Conservation (phyloP, 257 asterid species). For the Buddleja alternifolia region DNA sequence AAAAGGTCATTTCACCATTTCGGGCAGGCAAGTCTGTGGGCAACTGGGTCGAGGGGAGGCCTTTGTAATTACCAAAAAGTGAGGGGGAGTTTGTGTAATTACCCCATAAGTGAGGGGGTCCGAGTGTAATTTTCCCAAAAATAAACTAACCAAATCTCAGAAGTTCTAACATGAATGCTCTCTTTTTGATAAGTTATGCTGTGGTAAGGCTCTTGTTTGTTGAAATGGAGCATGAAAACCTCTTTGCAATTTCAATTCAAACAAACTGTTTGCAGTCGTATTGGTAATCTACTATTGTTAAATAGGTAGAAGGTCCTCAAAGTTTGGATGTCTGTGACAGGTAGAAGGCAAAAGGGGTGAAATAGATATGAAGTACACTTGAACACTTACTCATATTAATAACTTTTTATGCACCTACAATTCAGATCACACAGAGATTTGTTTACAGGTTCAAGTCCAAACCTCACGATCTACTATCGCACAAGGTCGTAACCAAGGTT, state of each 20-base stretch:
- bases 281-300: not conserved
- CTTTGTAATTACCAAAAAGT: no score
- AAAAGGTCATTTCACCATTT: no score
- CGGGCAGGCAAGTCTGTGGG: no score
- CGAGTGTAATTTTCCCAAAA: no score
- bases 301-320: not conserved
- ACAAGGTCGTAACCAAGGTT: not conserved
- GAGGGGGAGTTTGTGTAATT: no score
- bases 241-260: conserved; percentile 5
- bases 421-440: not conserved
- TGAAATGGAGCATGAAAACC: conserved; percentile 15
- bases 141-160: no score
- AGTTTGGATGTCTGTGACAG: not conserved
- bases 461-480: not conserved
- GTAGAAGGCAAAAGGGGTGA: conserved; percentile 3
- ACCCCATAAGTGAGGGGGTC: no score
- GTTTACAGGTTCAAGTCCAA: not conserved
- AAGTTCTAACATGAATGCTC: not conserved
- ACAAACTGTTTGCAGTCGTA: no score
- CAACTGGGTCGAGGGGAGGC: no score
- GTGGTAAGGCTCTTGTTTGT: not conserved
- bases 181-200: not conserved
- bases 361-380: not conserved
- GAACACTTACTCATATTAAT: not conserved
- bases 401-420: not conserved